A percentile compares a stretch with the other conserved stretches of the same genome.
Evolutionary conservation across 139 green algal species (phyloP).

Genomic region (Pseudopediastrum boryanum): DNA sequence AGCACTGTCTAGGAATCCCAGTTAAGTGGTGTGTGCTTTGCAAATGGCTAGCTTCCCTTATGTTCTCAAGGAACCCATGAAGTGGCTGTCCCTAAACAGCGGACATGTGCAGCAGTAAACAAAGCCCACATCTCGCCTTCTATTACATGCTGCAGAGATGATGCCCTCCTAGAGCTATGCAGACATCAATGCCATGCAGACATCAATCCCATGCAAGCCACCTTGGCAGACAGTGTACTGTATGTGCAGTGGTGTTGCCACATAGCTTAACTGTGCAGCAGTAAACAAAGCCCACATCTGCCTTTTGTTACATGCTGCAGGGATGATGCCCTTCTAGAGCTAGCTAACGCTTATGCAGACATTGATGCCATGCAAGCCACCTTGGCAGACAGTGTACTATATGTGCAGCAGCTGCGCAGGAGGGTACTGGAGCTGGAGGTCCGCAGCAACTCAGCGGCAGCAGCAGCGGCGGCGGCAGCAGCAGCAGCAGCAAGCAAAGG

Average conservation of each 20-base stretch:
- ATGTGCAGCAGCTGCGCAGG: conserved; percentile 32
- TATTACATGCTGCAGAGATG: conserved; percentile 46
- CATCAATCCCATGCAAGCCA: conserved; percentile 40
- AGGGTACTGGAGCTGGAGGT: conserved; percentile 55
- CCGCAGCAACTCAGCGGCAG: conserved; percentile 23
- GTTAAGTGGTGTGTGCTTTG: no score
- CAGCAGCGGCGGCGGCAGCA: conserved; percentile 26
- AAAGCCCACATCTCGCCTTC: no score
- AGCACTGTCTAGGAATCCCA: no score
- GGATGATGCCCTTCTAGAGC: conserved; percentile 53
- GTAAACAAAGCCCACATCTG: no score
- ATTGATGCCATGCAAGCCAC: conserved; percentile 62
- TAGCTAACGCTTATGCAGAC: conserved; percentile 52
- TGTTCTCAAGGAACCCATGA: no score
- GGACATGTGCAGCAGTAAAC: no score
- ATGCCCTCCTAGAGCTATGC: conserved; percentile 53
- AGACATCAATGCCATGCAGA: conserved; percentile 63
- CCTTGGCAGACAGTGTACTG: conserved; percentile 55
- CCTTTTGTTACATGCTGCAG: conserved; percentile 14
- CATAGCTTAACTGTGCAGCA: not conserved
- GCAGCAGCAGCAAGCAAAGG: conserved; percentile 1
- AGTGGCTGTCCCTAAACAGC: no score
- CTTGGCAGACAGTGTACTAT: not conserved
- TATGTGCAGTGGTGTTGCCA: no score
- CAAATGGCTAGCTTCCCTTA: no score